Percentiles rank a stretch among this genome's conserved stretches.
These are phyloP conservation scores for Aspergillaceae sp. DNA, from an alignment of 2,329 filamentous ascomycete genomes.

Conservation along the genomic window DNA sequence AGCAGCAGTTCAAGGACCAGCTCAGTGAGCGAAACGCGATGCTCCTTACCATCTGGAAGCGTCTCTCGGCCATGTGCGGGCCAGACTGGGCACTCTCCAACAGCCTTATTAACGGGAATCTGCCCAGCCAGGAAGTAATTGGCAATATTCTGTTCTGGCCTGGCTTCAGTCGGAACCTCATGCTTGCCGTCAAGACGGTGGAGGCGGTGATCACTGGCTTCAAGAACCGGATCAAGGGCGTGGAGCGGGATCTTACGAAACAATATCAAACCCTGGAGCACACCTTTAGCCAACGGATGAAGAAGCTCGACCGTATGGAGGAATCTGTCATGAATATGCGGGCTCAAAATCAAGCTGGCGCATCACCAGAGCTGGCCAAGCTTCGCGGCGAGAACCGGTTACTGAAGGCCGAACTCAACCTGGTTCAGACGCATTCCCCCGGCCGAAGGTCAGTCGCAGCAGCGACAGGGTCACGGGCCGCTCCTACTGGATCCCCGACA, in stretches of 20 bases:
- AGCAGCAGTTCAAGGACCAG: constrained; percentile 76
- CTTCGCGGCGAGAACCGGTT: constrained; percentile 53
- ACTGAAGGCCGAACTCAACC: constrained; percentile 55
- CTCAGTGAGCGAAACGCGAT: constrained; percentile 82
- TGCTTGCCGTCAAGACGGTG: constrained; percentile 78
- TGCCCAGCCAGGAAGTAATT: constrained; percentile 79
- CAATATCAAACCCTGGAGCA: constrained; percentile 83
- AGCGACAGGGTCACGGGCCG: constrained; percentile 26
- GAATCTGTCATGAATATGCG: constrained; percentile 60
- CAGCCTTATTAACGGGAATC: constrained; percentile 75
- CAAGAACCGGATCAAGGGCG: constrained; percentile 66
- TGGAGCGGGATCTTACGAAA: constrained; percentile 85
- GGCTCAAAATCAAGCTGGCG: constrained; percentile 21
- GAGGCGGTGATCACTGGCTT: constrained; percentile 72
- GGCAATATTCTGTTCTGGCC: constrained; percentile 66
- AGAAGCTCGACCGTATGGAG: constrained; percentile 82
- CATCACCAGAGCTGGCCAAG: constrained; percentile 49
- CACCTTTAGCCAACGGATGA: constrained; percentile 67
- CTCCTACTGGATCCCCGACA: constrained; percentile 8
- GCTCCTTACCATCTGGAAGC: constrained; percentile 81
- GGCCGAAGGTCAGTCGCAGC: constrained; percentile 41
- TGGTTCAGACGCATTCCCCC: constrained; percentile 58
- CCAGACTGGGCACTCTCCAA: constrained; percentile 87
- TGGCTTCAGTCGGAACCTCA: constrained; percentile 81
- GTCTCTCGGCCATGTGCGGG: constrained; percentile 76